Base-by-base conservation (phyloP, 1,139 yeast species). In the Pichia sp. region DNA sequence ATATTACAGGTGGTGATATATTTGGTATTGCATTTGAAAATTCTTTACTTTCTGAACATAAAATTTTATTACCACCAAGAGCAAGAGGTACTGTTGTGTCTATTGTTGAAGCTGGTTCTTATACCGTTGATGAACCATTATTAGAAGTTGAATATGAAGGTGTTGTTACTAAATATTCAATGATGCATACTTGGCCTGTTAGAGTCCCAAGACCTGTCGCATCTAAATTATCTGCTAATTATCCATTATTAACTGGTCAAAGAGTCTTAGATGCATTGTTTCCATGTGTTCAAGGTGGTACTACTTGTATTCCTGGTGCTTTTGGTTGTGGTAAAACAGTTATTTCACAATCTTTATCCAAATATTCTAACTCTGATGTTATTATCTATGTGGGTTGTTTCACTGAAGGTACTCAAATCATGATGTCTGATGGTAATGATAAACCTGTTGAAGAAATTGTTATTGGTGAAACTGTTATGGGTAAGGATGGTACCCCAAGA, bases 211-310 rank as follows among this genome's bases (percentile, higher is more conserved):
- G 99, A 71, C 98, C 99, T 22, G 97, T 90, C 42, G 85, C 97
- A 45, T 95, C 87, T 66, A 89, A 90, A 65, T 71, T 87, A 53
- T 71, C 95, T 48, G 97, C 98, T 40, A 92, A 90, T 67, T 79
- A 84, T 66, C 99, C 99, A 47, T 77, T 94, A 60, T 77, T 92
- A 61, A 92, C 99, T 30, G 99, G 99, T 60, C 99, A 92, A 74
- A 87, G 98, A 76, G 99, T 92, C 46, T 76, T 92, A 68, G 99
- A 92, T 68, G 83, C 98, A 33, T 78, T 92, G 55, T 94, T 92
- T 78, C 98, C 99, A 43, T 87, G 95, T 79, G 99, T 94, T 58
- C 98, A 94, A 74, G 98, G 99, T 73, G 99, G 99, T 74, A 92
- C 99, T 42, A 92, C 99, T 37, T 94, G 98, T 82, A 92, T 92